Evolutionary conservation across 2,329 filamentous ascomycete genomes (phyloP).

Genomic region (Pseudocercospora vitis): DNA sequence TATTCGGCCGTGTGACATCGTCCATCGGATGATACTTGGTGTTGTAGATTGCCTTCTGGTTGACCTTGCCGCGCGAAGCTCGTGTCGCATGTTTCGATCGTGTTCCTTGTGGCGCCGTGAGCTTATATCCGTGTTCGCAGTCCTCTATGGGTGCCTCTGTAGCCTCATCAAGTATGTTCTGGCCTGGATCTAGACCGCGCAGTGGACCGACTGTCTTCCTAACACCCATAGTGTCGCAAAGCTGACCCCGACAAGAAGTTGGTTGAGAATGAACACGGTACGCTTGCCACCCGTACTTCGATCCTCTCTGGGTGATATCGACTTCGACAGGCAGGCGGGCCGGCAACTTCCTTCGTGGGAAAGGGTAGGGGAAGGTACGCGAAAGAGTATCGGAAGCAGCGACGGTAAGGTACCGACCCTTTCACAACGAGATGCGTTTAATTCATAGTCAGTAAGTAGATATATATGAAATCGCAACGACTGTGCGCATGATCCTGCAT

Average conservation of each 20-base stretch:
- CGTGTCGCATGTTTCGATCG: conserved; percentile 21
- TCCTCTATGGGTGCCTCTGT: conserved; percentile 12
- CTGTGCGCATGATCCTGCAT: neutral
- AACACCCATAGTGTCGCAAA: neutral
- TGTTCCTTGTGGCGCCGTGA: neutral
- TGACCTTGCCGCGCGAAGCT: conserved; percentile 16
- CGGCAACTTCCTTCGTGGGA: neutral
- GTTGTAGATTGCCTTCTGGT: conserved; percentile 19
- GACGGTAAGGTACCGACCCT: conserved; percentile 6
- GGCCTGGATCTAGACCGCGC: conserved; percentile 18
- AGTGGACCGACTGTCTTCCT: conserved; percentile 6
- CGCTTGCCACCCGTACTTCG: neutral
- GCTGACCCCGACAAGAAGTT: neutral
- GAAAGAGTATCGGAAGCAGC: neutral
- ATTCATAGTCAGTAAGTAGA: conserved; percentile 7
- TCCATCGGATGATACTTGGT: conserved; percentile 34
- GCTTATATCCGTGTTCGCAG: conserved; percentile 5
- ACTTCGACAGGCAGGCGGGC: neutral
- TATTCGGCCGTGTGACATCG: conserved; percentile 25
- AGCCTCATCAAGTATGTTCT: conserved; percentile 12
- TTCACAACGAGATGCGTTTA: conserved; percentile 8
- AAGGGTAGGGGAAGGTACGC: too few species aligned
- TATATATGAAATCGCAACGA: conserved; percentile 1
- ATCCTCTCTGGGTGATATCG: too few species aligned
- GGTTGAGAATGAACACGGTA: neutral